These are phyloP conservation scores for Metschnikowia cubensis DNA, from an alignment of 805 yeast genomes.

Conservation along the genomic window DNA sequence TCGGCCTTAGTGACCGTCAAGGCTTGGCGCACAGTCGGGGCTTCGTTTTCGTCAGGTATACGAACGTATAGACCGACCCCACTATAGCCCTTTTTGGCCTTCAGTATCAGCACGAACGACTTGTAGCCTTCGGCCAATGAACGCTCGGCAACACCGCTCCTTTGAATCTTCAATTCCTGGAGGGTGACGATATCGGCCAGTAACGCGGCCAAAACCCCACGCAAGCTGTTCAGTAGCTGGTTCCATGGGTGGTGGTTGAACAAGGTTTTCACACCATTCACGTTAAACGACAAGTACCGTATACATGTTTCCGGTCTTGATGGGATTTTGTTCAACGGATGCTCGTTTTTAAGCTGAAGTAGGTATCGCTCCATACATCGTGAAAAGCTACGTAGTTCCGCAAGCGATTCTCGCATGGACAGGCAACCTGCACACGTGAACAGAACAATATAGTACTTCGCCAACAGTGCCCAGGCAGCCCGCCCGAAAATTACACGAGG, in stretches of 20 bases:
- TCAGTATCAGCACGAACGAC: conserved; percentile 68
- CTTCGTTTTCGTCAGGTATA: conserved; percentile 43
- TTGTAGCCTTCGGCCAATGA: conserved; percentile 54
- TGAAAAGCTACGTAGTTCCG: neutral
- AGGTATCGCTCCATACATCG: conserved; percentile 2
- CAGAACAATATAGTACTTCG: neutral
- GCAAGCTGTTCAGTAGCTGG: conserved; percentile 33
- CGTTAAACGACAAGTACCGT: conserved; percentile 71
- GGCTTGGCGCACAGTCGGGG: conserved; percentile 26
- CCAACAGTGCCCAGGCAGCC: neutral
- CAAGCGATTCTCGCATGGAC: neutral
- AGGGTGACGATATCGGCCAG: conserved; percentile 76
- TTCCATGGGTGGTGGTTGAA: conserved; percentile 86
- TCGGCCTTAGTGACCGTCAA: conserved; percentile 70
- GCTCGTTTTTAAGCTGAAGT: neutral
- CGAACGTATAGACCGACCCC: conserved; percentile 87
- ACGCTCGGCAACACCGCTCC: conserved; percentile 28
- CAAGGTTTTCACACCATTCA: conserved; percentile 78
- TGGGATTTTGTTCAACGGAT: conserved; percentile 14
- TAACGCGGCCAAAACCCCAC: conserved; percentile 47
- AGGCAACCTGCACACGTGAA: neutral
- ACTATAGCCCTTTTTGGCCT: conserved; percentile 72
- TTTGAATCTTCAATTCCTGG: conserved; percentile 73
- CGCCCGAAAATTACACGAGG: neutral
- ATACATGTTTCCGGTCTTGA: conserved; percentile 17